Percentiles rank a stretch among this genome's conserved stretches.
Conservation (phyloP, 2,329 filamentous ascomycete species). For the Myriosclerotinia curreyana region DNA sequence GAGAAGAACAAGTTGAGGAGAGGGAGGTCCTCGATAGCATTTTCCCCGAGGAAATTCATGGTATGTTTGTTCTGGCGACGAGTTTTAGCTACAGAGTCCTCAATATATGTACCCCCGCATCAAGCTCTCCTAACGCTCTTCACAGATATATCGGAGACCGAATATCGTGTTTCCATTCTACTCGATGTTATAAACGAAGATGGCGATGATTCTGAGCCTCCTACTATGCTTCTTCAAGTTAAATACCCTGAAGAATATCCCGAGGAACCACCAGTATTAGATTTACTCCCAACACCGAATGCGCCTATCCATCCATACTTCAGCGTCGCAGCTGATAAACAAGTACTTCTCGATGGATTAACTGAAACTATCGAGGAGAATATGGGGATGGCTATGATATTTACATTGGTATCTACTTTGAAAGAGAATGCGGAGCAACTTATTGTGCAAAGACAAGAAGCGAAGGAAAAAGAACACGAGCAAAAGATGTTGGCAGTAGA, state of each 20-base stretch:
- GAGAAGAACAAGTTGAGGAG: constrained; percentile 92
- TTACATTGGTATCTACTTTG: constrained; percentile 80
- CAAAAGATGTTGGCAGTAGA: constrained; percentile 60
- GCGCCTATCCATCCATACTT: constrained; percentile 67
- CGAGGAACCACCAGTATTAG: constrained; percentile 78
- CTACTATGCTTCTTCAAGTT: constrained; percentile 77
- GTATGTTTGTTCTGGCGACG: constrained; percentile 45
- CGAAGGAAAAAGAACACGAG: constrained; percentile 55
- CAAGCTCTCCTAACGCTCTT: constrained; percentile 16
- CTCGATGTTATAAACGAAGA: constrained; percentile 72
- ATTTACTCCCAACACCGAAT: constrained; percentile 72
- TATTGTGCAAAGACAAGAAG: constrained; percentile 69
- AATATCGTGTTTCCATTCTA: constrained; percentile 82
- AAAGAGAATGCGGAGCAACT: constrained; percentile 91
- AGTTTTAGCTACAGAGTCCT: background rate
- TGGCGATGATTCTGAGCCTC: constrained; percentile 59
- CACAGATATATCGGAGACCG: constrained; percentile 81
- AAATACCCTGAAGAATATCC: constrained; percentile 89
- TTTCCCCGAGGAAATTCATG: constrained; percentile 95
- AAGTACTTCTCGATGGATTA: constrained; percentile 66
- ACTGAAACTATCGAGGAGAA: constrained; percentile 82
- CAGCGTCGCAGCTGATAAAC: constrained; percentile 76
- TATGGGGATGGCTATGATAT: constrained; percentile 96
- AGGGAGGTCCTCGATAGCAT: constrained; percentile 97
- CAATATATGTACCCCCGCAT: background rate